These are phyloP conservation scores for Wickerhamiella australiensis DNA, from an alignment of 805 yeast species.

Conservation along the genomic window DNA sequence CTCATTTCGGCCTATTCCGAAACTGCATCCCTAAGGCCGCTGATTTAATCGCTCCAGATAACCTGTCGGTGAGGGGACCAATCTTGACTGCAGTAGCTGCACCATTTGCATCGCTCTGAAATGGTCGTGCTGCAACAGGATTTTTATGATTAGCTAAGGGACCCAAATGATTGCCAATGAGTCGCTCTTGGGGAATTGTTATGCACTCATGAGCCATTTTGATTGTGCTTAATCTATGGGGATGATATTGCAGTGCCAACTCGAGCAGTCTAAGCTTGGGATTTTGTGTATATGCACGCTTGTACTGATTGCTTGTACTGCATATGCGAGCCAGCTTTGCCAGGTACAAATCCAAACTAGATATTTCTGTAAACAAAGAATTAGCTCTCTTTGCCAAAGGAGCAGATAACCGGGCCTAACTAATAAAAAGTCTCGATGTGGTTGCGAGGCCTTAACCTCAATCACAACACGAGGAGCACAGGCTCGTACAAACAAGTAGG, in stretches of 20 bases:
- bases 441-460: neutral
- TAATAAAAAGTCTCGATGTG: neutral
- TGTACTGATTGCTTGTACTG: neutral
- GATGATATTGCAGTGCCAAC: neutral
- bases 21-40: too few species aligned
- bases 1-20: neutral
- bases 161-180: neutral
- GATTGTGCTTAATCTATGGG: neutral
- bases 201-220: slow-evolving; percentile 3
- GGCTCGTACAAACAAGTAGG: slow-evolving; percentile 2
- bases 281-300: neutral
- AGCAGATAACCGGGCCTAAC: neutral
- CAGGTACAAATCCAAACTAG: neutral
- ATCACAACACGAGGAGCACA: neutral
- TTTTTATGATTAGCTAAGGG: neutral
- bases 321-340: neutral
- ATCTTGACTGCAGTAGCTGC: neutral
- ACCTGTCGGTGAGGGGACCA: slow-evolving; percentile 2
- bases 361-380: neutral
- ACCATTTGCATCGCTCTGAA: slow-evolving; percentile 1
- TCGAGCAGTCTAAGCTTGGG: neutral
- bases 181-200: neutral
- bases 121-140: neutral
- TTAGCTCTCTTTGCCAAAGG: neutral
- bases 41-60: neutral